phyloP scores from a whole-genome alignment of 75 land plant genomes.

The Larix kaempferi region DNA sequence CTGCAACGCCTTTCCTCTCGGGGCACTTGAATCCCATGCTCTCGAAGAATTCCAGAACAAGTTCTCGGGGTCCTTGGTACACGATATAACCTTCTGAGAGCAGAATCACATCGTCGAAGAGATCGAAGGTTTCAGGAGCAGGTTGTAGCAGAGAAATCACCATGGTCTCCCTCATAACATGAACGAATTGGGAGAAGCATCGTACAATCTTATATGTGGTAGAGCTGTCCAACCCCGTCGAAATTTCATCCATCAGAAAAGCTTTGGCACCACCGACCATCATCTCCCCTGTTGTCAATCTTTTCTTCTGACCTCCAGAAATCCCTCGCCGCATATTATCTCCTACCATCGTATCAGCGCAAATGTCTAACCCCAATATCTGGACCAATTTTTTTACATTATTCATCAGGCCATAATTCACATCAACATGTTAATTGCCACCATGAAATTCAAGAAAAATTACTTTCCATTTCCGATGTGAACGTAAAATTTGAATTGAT shows the following conservation, averaged over 20 bases:
- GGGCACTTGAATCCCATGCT: slow-evolving; percentile 40
- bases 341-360: slow-evolving; percentile 18
- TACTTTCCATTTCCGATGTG: not conserved
- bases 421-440: not conserved
- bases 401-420: not conserved
- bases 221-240: slow-evolving; percentile 46
- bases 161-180: slow-evolving; percentile 36
- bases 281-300: slow-evolving; percentile 32
- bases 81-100: slow-evolving; percentile 44
- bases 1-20: slow-evolving; percentile 44
- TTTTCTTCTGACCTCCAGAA: slow-evolving; percentile 20
- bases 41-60: slow-evolving; percentile 32
- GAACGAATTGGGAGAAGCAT: slow-evolving; percentile 28
- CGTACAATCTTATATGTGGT: slow-evolving; percentile 45
- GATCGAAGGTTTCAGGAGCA: slow-evolving; percentile 44
- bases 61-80: slow-evolving; percentile 34
- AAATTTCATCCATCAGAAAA: slow-evolving; percentile 51
- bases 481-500: not conserved
- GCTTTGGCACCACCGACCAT: slow-evolving; percentile 41
- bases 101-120: slow-evolving; percentile 41
- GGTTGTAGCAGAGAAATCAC: slow-evolving; percentile 41
- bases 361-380: slow-evolving; percentile 19
- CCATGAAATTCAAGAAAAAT: not conserved
- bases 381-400: not conserved
- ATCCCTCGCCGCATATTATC: slow-evolving; percentile 19